These are phyloP conservation scores for Alternaria infectoria DNA, from an alignment of 2,329 filamentous ascomycete genomes.

Conservation along the genomic window DNA sequence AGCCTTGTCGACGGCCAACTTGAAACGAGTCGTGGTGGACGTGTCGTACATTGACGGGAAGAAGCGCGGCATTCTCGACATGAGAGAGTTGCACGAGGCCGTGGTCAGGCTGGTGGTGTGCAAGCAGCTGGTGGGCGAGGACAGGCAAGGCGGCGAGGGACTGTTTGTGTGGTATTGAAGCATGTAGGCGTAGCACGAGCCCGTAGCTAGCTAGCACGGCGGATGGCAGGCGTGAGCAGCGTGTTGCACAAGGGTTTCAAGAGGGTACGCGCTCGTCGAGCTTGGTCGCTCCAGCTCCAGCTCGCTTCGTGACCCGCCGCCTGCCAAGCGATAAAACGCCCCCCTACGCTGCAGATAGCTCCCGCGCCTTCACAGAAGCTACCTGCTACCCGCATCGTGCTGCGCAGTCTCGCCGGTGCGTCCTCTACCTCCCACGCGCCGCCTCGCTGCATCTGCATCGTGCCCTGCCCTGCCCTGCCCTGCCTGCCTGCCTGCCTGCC, in stretches of 20 bases:
- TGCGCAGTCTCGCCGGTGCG: slow-evolving; percentile 25
- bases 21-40: slow-evolving; percentile 85
- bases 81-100: slow-evolving; percentile 88
- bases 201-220: slow-evolving; percentile 13
- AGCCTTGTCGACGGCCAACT: slow-evolving; percentile 70
- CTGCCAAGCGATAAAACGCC: slow-evolving; percentile 46
- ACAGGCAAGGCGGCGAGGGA: slow-evolving; percentile 32
- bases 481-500: not conserved
- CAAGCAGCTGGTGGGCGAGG: slow-evolving; percentile 65
- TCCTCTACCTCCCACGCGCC: slow-evolving; percentile 7
- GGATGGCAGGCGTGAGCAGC: slow-evolving; percentile 25
- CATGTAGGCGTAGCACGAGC: slow-evolving; percentile 3
- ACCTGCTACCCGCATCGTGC: slow-evolving; percentile 24
- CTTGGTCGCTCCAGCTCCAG: slow-evolving; percentile 19
- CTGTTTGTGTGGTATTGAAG: slow-evolving; percentile 44
- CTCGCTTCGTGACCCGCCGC: slow-evolving; percentile 42
- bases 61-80: slow-evolving; percentile 91
- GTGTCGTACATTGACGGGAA: slow-evolving; percentile 94
- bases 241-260: slow-evolving; percentile 38
- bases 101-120: slow-evolving; percentile 76
- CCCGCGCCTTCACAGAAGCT: slow-evolving; percentile 28
- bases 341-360: slow-evolving; percentile 44
- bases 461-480: not conserved
- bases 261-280: slow-evolving; percentile 32
- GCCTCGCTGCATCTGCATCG: slow-evolving; percentile 12